Base-by-base conservation (phyloP, 108 stramenopile species). In the Bacterosira constricta region DNA sequence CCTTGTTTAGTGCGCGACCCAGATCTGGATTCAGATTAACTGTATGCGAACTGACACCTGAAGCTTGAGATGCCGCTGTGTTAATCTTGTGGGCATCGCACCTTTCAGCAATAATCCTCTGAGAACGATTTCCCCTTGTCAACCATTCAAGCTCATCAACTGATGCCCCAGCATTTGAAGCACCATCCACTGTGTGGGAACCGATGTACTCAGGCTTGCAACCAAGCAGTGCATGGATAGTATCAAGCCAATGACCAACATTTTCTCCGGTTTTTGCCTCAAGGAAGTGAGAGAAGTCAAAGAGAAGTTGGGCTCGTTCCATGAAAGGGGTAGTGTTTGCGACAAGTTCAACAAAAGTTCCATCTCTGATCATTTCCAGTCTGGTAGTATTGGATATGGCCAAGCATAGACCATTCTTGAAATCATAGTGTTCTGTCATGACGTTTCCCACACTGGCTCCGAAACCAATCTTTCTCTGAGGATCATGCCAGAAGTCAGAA, bases 381-480 rank as follows among this genome's bases (percentile, higher is more conserved):
- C 42, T 6, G 8, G 69, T 59, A 17, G 57, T 45, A 12, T 52
- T 29, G 15, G 69, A 52, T 9, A 69, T 38, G 30, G 45, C 39
- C 21, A 69, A 29, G 17, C 21, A 53, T 8, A 68, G 2, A 1
- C 66, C 66, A 56, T 68, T 68, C 13, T 68, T 54, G 53, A 68
- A 41, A 12, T 18, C 13, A 31, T 69, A 69, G 18, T 29, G 38
- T 7, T 69, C 59, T 8, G 69, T 27, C 69, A 69, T 69, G 41
- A 69, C 42, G 42, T 58, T 59, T 1, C 38, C 55, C 58, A 69
- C 47, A 21, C 34, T 21, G 9, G 57, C 41, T 9, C 41, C 69
- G 26, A 69, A 69, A 35, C 57, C 58, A 34, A 27, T 35, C 69
- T 69, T 69, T 13, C 56, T 20, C 27, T n/a, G n/a, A n/a, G n/a